Evolutionary conservation across 768 basidiomycete genomes (phyloP).

Genomic region (Termitomyces sp.): DNA sequence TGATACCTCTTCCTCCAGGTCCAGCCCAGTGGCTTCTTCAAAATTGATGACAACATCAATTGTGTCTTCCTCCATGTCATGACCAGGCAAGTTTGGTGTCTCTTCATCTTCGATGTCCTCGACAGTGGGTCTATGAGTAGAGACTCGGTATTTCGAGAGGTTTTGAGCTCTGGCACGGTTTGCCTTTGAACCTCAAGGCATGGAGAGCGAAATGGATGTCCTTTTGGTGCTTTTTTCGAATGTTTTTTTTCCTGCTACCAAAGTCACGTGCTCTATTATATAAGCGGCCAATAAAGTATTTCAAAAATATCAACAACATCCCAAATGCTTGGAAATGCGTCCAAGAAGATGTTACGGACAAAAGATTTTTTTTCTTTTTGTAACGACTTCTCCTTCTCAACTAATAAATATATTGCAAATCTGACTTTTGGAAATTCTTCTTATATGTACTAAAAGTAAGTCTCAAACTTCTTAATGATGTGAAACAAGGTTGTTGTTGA

Average conservation of each 20-base stretch:
- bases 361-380: neutral
- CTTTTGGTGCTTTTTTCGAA: neutral
- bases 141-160: neutral
- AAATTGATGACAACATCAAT: neutral
- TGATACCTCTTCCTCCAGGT: neutral
- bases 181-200: neutral
- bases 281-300: neutral
- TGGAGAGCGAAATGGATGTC: neutral
- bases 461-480: too few relatives aligned
- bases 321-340: neutral
- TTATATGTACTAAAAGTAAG: neutral
- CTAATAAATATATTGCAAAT: neutral
- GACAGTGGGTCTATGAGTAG: too few relatives aligned
- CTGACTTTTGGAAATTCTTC: neutral
- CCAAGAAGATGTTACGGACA: neutral
- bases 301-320: too few relatives aligned
- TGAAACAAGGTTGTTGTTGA: too few relatives aligned
- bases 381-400: neutral
- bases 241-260: neutral
- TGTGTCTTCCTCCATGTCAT: neutral
- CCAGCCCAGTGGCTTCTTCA: too few relatives aligned
- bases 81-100: neutral
- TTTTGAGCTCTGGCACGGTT: too few relatives aligned
- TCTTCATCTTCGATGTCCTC: too few relatives aligned
- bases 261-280: neutral